Base-by-base conservation (phyloP, 352 stramenopile species). In the Detonula confervacea region DNA sequence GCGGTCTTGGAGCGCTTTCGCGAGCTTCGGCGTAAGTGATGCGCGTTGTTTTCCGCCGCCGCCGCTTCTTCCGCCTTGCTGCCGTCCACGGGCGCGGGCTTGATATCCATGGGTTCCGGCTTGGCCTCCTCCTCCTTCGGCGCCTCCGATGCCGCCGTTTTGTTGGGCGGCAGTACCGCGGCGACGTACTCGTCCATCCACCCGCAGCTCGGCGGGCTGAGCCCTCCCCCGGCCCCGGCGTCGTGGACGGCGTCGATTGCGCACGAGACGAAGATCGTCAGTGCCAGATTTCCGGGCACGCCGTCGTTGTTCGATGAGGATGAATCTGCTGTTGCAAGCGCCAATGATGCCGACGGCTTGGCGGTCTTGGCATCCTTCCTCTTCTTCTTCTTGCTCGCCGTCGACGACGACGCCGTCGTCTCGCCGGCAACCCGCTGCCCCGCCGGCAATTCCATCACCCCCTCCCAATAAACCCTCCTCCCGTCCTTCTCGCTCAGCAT, bases 131-230 rank as follows among this genome's bases (percentile, higher is more conserved):
- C 60, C 1, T 55, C 20, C 25, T 55, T 3, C 6, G 37, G 6
- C 2, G 7, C 35, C 35, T 35, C 57, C 11, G 39, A 11, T n/a
- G 27, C 2, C 27, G 1, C 52, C 1, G 29, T 51, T 29, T 70
- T 9, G 30, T 37, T 37, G 30, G 30, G 30, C 30, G 8, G 62
- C 25, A 85, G 59, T 16, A 61, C 62, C 35, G 68, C 77, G 18
- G 85, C 66, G 18, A 86, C 66, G 65, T 89, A 90, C 24, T 81
- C 69, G 67, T 90, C 83, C 44, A 90, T 88, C 78, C 78, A 86
- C 1, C 72, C 73, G 44, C 77, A 78, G 20, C 72, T 76, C 2
- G 86, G 72, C n/a, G 83, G 71, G 29, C 47, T 56, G 11, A 81
- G 35, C 18, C 86, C 86, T 59, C 75, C 70, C 1, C 68, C 62